These are phyloP conservation scores for Hypsizygus marmoreus DNA, from an alignment of 768 basidiomycete species.

Conservation along the genomic window DNA sequence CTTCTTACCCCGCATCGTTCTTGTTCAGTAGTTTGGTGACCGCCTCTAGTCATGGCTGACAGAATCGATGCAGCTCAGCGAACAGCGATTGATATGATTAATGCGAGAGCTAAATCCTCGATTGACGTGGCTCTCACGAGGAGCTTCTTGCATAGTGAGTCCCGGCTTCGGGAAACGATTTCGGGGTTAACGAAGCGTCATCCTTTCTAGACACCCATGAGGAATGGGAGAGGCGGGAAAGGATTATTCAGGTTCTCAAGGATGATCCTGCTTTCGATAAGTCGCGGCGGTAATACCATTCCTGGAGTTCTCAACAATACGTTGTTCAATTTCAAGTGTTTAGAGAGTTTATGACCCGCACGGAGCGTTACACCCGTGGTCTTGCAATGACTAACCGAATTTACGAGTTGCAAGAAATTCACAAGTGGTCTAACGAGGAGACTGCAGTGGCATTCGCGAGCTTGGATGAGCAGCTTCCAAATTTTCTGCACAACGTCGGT, in stretches of 20 bases:
- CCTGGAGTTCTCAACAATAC: neutral
- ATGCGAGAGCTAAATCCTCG: slow-evolving; percentile 45
- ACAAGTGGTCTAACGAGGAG: slow-evolving; percentile 56
- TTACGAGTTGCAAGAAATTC: slow-evolving; percentile 55
- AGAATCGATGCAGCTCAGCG: slow-evolving; percentile 41
- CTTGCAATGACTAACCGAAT: slow-evolving; percentile 57
- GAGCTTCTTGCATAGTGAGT: slow-evolving; percentile 54
- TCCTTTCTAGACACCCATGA: slow-evolving; percentile 42
- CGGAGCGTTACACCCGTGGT: slow-evolving; percentile 57
- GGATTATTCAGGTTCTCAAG: slow-evolving; percentile 47
- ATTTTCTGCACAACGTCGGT: slow-evolving; percentile 42
- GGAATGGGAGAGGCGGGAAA: slow-evolving; percentile 51
- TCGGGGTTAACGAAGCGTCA: neutral
- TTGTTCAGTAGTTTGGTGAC: no score
- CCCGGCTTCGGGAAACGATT: neutral
- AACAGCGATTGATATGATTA: slow-evolving; percentile 53
- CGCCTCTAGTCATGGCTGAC: no score
- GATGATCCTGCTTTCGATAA: slow-evolving; percentile 65
- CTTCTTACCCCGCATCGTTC: no score
- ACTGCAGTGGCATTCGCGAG: slow-evolving; percentile 44
- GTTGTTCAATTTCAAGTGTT: slow-evolving; percentile 1
- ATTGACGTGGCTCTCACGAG: slow-evolving; percentile 45
- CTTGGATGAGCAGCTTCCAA: slow-evolving; percentile 56
- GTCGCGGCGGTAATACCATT: slow-evolving; percentile 43
- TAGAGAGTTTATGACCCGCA: slow-evolving; percentile 60